phyloP scores from a whole-genome alignment of 352 stramenopile genomes.

The Phytophthora sp. region DNA sequence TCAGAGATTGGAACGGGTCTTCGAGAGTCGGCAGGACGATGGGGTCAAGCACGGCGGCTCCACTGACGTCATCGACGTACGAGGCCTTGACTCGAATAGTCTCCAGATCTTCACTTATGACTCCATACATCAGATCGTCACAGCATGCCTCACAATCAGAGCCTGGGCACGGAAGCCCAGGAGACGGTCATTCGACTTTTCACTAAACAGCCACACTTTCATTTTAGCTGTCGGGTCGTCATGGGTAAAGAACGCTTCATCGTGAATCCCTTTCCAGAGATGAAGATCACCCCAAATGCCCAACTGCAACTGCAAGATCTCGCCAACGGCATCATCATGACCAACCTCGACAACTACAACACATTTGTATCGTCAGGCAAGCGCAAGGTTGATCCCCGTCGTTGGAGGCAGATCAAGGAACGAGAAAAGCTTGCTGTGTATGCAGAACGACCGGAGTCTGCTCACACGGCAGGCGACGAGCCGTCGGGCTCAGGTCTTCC shows the following conservation, averaged over 20 bases:
- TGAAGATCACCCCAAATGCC: constrained; percentile 16
- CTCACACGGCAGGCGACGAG: neutral
- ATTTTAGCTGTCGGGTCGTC: too few relatives aligned
- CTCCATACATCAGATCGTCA: neutral
- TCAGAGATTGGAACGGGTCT: constrained; percentile 23
- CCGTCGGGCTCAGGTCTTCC: neutral
- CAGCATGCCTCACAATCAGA: too few relatives aligned
- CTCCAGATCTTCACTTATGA: constrained; percentile 6
- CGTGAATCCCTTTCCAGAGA: constrained; percentile 31
- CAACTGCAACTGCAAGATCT: constrained; percentile 22
- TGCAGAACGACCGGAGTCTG: constrained; percentile 18
- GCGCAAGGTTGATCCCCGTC: constrained; percentile 21
- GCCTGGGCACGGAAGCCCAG: too few relatives aligned
- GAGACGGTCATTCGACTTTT: too few relatives aligned
- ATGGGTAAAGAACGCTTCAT: constrained; percentile 25
- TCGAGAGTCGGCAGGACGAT: constrained; percentile 9
- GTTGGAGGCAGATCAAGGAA: constrained; percentile 38
- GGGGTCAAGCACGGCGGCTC: neutral
- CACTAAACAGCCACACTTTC: too few relatives aligned
- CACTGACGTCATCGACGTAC: neutral
- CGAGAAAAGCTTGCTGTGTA: constrained; percentile 38
- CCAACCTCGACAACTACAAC: constrained; percentile 10
- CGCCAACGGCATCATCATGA: constrained; percentile 11
- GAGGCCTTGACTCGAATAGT: neutral
- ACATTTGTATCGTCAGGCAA: constrained; percentile 6